Conservation (phyloP, 2,329 filamentous ascomycete genomes). For the Beauveria caledonica region DNA sequence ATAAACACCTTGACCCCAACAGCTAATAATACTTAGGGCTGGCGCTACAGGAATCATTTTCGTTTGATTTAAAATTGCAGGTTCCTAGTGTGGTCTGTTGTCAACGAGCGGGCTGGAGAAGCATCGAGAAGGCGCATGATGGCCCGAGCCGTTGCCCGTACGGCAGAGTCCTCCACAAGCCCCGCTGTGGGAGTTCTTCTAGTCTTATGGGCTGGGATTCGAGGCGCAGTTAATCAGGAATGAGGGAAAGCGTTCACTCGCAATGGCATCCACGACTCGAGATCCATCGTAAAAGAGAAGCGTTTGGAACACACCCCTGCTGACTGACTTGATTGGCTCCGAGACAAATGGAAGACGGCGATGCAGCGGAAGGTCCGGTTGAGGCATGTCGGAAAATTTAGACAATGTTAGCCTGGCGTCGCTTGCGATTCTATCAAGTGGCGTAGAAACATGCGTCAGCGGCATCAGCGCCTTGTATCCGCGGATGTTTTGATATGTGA, state of each 20-base stretch:
- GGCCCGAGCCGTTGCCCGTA: slow-evolving; percentile 1
- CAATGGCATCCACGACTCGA: not conserved
- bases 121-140: not conserved
- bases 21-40: too few species aligned
- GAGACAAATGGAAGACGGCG: not conserved
- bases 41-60: not conserved
- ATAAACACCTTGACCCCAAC: not conserved
- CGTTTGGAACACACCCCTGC: not conserved
- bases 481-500: not conserved
- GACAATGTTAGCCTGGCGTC: not conserved
- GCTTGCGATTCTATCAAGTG: not conserved
- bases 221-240: not conserved
- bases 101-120: not conserved
- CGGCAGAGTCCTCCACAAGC: not conserved
- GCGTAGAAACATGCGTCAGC: not conserved
- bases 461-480: not conserved
- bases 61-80: not conserved
- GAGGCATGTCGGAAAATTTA: not conserved
- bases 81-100: not conserved
- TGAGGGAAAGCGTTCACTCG: not conserved
- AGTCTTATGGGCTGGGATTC: not conserved
- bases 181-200: not conserved
- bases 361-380: not conserved
- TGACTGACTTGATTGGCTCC: not conserved
- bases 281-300: not conserved